Evolutionary conservation across 2,329 filamentous ascomycete genomes (phyloP), one percentile per base, ranked within the genome.

Genomic region (Raffaelea arxii): DNA sequence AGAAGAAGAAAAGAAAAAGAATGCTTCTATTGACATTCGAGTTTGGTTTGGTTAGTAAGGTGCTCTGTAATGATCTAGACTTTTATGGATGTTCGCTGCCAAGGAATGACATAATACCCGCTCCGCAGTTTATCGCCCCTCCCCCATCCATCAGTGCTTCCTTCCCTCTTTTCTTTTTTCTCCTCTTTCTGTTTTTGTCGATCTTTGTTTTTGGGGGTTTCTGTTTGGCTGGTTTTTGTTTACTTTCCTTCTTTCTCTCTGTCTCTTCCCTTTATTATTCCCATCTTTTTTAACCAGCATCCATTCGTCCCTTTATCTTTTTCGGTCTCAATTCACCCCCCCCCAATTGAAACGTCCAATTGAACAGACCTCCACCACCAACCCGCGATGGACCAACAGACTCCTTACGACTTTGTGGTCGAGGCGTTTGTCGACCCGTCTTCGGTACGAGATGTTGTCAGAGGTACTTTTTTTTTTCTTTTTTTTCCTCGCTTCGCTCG

Each of bases 371-470:
- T 25, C 35, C 24, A 14, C 22, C 38, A n/a, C 21, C 43, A 12
- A 21, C 39, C 42, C 35, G 45, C 49, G 36, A 53, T 52, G 50
- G 53, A 53, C 21, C 49, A 51, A 30, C 51, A 44, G 40, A 47
- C 49, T 11, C 80, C 86, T 49, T 87, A 88, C 58, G 89, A 96
- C 67, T 95, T 94, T 69, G 87, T 86, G 55, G 78, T 98, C 62
- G 90, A 96, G 63, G 83, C 94, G 60, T 94, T 96, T 63, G 86
- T 90, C 49, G 92, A 97, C 66, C 86, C 88, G 44, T 78, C 80
- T 38, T 92, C 85, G 46, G 87, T 96, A 54, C 87, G 86, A 64
- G 91, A 97, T 62, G 84, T 97, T 46, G 82, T 97, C 52, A 90
- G 91, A 80, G 91, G 90, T 90, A 63, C 56, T 69, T 53, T n/a